Conservation (phyloP, 202 grass and related monocot species). For the Musa balbisiana region DNA sequence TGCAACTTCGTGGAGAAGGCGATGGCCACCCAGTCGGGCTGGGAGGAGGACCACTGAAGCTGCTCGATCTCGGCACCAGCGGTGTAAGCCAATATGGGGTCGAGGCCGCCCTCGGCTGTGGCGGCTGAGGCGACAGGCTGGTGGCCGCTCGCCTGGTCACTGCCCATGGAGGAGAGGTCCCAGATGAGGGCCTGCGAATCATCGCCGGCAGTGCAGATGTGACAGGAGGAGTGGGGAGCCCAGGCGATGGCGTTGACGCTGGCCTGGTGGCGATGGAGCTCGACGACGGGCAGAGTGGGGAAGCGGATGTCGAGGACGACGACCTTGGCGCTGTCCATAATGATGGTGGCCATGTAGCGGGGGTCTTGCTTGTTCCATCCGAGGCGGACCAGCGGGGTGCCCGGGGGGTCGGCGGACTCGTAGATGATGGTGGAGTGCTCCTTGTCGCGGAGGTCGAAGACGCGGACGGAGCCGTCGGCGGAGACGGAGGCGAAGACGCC, state of each 20-base stretch:
- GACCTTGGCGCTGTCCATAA: conserved; percentile 15
- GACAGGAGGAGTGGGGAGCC: conserved; percentile 20
- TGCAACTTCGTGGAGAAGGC: conserved; percentile 22
- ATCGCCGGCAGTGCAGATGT: conserved; percentile 23
- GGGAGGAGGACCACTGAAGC: conserved; percentile 24
- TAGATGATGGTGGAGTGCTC: conserved; percentile 24
- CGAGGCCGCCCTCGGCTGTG: conserved; percentile 9
- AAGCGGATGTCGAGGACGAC: conserved; percentile 23
- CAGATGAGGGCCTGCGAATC: conserved; percentile 20
- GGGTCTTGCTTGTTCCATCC: conserved; percentile 11
- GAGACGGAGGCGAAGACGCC: conserved; percentile 18
- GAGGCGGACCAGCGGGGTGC: conserved; percentile 13
- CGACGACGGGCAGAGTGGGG: conserved; percentile 20
- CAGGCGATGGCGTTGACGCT: conserved; percentile 25
- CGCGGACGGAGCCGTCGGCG: conserved; percentile 12
- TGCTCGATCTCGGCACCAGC: conserved; percentile 23
- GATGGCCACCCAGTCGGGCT: conserved; percentile 22
- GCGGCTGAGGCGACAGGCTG: not conserved
- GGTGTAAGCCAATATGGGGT: conserved; percentile 19
- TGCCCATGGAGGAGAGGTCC: conserved; percentile 22
- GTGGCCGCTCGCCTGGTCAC: not conserved
- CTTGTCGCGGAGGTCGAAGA: conserved; percentile 19
- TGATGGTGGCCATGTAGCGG: conserved; percentile 12
- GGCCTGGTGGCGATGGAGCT: conserved; percentile 24
- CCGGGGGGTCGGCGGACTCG: conserved; percentile 18